Evolutionary conservation across 345 rosid species (phyloP), one percentile per base, ranked within the genome.

Genomic region (Salix udensis): DNA sequence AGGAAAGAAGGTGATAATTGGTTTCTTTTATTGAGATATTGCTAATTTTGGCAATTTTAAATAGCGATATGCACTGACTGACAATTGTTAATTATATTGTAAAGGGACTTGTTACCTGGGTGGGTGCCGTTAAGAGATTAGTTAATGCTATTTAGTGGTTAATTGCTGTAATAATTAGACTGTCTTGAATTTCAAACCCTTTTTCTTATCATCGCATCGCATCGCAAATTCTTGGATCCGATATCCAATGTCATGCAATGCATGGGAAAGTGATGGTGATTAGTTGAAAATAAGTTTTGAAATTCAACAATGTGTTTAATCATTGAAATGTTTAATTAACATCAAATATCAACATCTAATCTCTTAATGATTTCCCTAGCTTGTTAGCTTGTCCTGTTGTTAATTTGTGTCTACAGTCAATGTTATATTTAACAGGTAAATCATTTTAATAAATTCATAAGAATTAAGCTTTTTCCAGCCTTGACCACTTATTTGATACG

Each of bases 1-100:
- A 15, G 81, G 81, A 44, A 78, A 78, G 73, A 78, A 78, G 73
- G 73, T 76, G 68, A 39, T 7, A 53, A 24, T 30, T 24, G 24
- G 9, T 7, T 26, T 50, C 30, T 48, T 1, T 26, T 52, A n/a
- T 18, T 2, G 13, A 34, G 23, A 11, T n/a, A 23, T 58, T 58
- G 62, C 62, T n/a, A 23, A 10, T 58, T n/a, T 3, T n/a, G 62
- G 23, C 14, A 31, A 16, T 19, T 16, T 19, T n/a, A 30, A 16
- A 24, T 23, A 21, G 21, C 30, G 28, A 21, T 6, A n/a, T 58
- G 62, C 62, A 10, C 24, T 23, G 62, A 58, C 62, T 8, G 11
- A 40, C 14, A 40, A 40, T 40, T 40, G 10, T 40, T 58, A 8
- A 58, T 4, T 4, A 23, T 23, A 58, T 58, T n/a, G 62, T 23